Percentiles rank a stretch among this genome's conserved stretches.
phyloP scores from a whole-genome alignment of 1,284 basidiomycete genomes.

The Ustilago bromivora region DNA sequence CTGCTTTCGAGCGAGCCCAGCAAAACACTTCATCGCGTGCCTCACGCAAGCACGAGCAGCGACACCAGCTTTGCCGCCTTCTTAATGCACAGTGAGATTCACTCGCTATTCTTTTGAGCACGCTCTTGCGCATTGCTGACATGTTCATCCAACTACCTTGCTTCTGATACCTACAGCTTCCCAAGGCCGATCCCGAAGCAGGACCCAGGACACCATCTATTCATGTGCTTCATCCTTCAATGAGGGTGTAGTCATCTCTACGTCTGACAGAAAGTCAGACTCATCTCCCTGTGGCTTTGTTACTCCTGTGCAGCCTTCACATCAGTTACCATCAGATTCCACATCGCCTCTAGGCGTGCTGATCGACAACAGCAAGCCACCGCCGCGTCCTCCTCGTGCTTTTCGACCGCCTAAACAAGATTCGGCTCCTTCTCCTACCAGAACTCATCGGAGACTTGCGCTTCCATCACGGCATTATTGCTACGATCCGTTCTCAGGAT shows the following conservation, averaged over 20 bases:
- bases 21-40: not conserved
- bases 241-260: not conserved
- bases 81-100: not conserved
- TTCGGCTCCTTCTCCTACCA: not conserved
- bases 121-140: not conserved
- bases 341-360: not conserved
- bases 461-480: slow-evolving; percentile 2
- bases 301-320: not conserved
- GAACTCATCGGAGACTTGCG: not conserved
- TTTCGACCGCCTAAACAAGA: not conserved
- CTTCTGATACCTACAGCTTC: not conserved
- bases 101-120: not conserved
- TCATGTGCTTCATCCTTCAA: slow-evolving; percentile 11
- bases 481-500: slow-evolving; percentile 20
- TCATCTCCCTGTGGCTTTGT: not conserved
- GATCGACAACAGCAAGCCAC: not conserved
- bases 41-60: not conserved
- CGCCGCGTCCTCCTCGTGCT: slow-evolving; percentile 15
- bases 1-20: not conserved
- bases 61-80: not conserved
- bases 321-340: too few relatives aligned
- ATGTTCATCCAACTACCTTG: not conserved
- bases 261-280: not conserved
- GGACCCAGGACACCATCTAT: slow-evolving; percentile 11
- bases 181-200: not conserved